Evolutionary conservation across 352 stramenopile genomes (phyloP).

Genomic region (Pythium coloratum): DNA sequence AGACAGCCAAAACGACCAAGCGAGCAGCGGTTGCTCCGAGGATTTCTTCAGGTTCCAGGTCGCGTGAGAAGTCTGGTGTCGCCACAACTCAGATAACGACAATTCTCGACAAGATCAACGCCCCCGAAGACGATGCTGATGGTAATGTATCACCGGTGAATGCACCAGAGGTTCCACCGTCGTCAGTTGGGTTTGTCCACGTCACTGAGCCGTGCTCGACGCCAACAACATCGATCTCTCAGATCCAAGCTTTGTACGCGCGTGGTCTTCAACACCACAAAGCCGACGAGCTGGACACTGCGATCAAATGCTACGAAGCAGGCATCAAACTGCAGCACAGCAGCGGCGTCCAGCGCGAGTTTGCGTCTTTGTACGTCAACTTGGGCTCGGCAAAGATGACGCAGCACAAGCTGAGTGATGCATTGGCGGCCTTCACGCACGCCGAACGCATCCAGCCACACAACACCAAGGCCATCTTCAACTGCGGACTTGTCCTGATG

Average conservation of each 20-base stretch:
- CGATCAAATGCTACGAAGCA: conserved; percentile 50
- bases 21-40: background rate
- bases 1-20: conserved; percentile 10
- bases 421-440: conserved; percentile 38
- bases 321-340: conserved; percentile 38
- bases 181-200: background rate
- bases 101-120: conserved; percentile 11
- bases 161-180: background rate
- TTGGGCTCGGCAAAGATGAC: conserved; percentile 55
- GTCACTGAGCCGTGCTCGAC: conserved; percentile 34
- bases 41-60: background rate
- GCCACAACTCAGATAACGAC: conserved; percentile 13
- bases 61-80: background rate
- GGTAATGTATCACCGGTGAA: background rate
- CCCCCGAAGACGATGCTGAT: background rate
- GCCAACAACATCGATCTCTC: conserved; percentile 6
- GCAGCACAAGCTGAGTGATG: conserved; percentile 37
- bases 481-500: conserved; percentile 50
- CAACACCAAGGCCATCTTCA: conserved; percentile 64
- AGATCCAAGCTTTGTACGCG: conserved; percentile 57
- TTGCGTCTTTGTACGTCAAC: conserved; percentile 71
- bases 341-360: conserved; percentile 33
- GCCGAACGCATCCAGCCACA: conserved; percentile 52
- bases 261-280: conserved; percentile 62
- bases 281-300: conserved; percentile 42